Conservation (phyloP, 371 early-diverging fungal genomes). For the Zychaea mexicana region DNA sequence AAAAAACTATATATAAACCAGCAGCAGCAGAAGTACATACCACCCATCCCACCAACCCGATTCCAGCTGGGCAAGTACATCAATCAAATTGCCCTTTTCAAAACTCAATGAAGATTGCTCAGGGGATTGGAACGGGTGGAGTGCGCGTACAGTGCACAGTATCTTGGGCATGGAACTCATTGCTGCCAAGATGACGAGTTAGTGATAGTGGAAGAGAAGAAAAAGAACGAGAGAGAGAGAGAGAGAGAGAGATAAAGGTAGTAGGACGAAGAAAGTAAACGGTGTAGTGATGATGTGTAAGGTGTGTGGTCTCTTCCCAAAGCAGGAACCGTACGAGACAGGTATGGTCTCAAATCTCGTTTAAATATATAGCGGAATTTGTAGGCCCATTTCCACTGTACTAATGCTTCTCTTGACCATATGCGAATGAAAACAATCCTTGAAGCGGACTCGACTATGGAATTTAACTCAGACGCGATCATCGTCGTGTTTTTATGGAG, state of each 20-base stretch:
- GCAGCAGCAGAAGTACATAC: constrained; percentile 19
- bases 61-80: constrained; percentile 80
- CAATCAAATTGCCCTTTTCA: constrained; percentile 75
- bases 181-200: neutral
- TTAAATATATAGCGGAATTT: neutral
- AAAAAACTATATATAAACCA: too few relatives aligned
- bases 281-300: too few relatives aligned
- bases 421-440: too few relatives aligned
- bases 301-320: constrained; percentile 3
- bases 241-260: neutral
- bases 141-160: constrained; percentile 54
- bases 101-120: constrained; percentile 76
- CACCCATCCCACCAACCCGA: constrained; percentile 94
- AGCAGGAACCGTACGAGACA: too few relatives aligned
- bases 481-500: too few relatives aligned
- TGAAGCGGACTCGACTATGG: neutral
- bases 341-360: neutral
- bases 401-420: too few relatives aligned
- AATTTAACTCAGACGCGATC: neutral
- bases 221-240: neutral
- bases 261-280: neutral
- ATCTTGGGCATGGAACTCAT: constrained; percentile 26
- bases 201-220: neutral
- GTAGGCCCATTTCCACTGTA: too few relatives aligned
- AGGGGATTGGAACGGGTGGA: constrained; percentile 78